A percentile compares a stretch with the other conserved stretches of the same genome.
Conservation (phyloP, 2,329 filamentous ascomycete genomes). For the Aulographum hederae region DNA sequence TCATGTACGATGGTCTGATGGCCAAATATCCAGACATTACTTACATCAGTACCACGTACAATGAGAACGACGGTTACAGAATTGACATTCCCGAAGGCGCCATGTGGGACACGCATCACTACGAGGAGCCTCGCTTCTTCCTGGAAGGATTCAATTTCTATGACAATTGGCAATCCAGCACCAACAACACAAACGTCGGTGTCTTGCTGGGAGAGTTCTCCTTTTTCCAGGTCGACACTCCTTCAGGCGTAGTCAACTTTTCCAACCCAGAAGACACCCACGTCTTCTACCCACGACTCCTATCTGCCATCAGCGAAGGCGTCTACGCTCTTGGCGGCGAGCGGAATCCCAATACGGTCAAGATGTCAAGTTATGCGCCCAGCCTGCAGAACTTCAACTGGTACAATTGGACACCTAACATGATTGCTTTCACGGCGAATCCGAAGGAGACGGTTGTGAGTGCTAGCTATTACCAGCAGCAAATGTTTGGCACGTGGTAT, state of each 20-base stretch:
- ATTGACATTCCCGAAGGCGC: constrained; percentile 17
- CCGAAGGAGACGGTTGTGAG: constrained; percentile 12
- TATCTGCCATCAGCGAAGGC: constrained; percentile 43
- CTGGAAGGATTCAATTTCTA: constrained; percentile 22
- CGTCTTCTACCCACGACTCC: constrained; percentile 18
- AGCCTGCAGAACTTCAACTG: constrained; percentile 14
- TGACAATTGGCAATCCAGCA: constrained; percentile 18
- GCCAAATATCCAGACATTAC: constrained; percentile 16
- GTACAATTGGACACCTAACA: constrained; percentile 15
- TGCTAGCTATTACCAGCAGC: constrained; percentile 14
- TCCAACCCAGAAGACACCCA: constrained; percentile 4
- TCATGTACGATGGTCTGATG: constrained; percentile 16
- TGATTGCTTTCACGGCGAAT: constrained; percentile 15
- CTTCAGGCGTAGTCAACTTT: constrained; percentile 5
- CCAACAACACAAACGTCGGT: constrained; percentile 11
- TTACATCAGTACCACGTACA: constrained; percentile 12
- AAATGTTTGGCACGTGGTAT: constrained; percentile 12
- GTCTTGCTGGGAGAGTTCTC: constrained; percentile 19
- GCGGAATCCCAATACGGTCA: constrained; percentile 29
- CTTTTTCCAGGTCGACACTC: constrained; percentile 14
- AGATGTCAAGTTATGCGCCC: constrained; percentile 12
- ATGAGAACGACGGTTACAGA: constrained; percentile 13
- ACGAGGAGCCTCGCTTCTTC: constrained; percentile 20
- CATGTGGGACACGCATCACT: constrained; percentile 25
- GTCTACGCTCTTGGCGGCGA: constrained; percentile 48